These are phyloP conservation scores for Kodamaea alishanica DNA, from an alignment of 1,139 yeast species.

Conservation along the genomic window DNA sequence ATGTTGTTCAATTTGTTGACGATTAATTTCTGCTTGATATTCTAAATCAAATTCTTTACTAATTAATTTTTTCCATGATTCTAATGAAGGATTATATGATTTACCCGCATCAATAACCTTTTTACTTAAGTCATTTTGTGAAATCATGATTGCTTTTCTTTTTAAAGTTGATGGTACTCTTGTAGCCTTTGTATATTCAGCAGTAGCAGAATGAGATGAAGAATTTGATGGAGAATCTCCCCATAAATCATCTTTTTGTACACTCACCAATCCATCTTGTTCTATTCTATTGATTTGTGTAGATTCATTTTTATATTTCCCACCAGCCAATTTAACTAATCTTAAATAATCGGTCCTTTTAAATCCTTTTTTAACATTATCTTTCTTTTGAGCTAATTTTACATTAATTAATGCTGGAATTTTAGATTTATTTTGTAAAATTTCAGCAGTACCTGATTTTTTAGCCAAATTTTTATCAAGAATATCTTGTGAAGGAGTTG, in stretches of 20 bases:
- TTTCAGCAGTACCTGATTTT: slow-evolving; percentile 67
- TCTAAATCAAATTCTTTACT: slow-evolving; percentile 65
- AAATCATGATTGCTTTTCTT: slow-evolving; percentile 49
- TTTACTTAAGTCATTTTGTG: slow-evolving; percentile 30
- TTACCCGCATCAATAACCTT: slow-evolving; percentile 75
- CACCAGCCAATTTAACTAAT: slow-evolving; percentile 77
- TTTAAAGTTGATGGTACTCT: slow-evolving; percentile 56
- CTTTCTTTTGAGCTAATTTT: slow-evolving; percentile 20
- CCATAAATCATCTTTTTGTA: slow-evolving; percentile 67
- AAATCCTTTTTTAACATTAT: slow-evolving; percentile 34
- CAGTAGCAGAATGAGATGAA: slow-evolving; percentile 31
- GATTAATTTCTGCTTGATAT: slow-evolving; percentile 61
- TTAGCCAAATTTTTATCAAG: slow-evolving; percentile 34
- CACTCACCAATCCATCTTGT: slow-evolving; percentile 58
- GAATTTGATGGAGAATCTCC: slow-evolving; percentile 39
- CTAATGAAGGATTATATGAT: slow-evolving; percentile 87
- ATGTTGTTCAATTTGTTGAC: slow-evolving; percentile 57
- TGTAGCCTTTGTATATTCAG: slow-evolving; percentile 50
- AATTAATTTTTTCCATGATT: slow-evolving; percentile 76
- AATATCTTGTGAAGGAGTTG: slow-evolving; percentile 9
- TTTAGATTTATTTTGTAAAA: slow-evolving; percentile 72
- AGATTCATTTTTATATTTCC: slow-evolving; percentile 51
- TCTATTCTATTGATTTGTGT: slow-evolving; percentile 51
- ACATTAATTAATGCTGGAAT: slow-evolving; percentile 57
- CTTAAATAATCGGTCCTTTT: slow-evolving; percentile 63